These are phyloP conservation scores for Calonectria fujianensis DNA, from an alignment of 2,329 filamentous ascomycete species.

Conservation along the genomic window DNA sequence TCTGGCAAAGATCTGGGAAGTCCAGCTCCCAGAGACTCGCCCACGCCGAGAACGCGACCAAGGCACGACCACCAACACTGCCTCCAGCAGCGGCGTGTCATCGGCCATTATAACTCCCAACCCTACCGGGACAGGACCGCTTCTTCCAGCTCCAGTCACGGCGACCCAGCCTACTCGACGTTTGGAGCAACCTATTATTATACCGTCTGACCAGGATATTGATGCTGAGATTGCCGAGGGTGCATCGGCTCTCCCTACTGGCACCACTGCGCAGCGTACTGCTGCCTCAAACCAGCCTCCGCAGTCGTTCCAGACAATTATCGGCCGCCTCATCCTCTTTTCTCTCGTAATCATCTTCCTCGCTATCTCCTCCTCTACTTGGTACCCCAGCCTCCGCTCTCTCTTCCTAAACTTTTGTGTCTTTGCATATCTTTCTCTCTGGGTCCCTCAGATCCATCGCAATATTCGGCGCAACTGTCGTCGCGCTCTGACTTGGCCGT, in stretches of 20 bases:
- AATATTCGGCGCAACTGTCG: constrained; percentile 94
- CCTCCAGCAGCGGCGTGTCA: constrained; percentile 48
- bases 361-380: constrained; percentile 75
- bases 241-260: constrained; percentile 60
- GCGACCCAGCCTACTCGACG: constrained; percentile 52
- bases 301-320: constrained; percentile 72
- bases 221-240: constrained; percentile 75
- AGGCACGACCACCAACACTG: constrained; percentile 49
- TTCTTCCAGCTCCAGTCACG: constrained; percentile 66
- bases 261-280: constrained; percentile 50
- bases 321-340: constrained; percentile 74
- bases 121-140: constrained; percentile 51
- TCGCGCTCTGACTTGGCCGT: constrained; percentile 92
- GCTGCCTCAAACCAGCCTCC: constrained; percentile 53
- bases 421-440: constrained; percentile 90
- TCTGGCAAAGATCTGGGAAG: constrained; percentile 75
- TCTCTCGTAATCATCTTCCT: constrained; percentile 75
- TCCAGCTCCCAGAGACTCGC: constrained; percentile 74
- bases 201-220: constrained; percentile 79
- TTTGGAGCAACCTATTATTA: constrained; percentile 69
- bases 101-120: constrained; percentile 54
- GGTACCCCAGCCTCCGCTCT: constrained; percentile 73
- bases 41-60: constrained; percentile 65
- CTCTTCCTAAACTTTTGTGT: constrained; percentile 78
- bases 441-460: constrained; percentile 92